A percentile compares a stretch with the other conserved stretches of the same genome.
Conservation (phyloP, 2,329 filamentous ascomycete species). For the Sclerotinia minor region DNA sequence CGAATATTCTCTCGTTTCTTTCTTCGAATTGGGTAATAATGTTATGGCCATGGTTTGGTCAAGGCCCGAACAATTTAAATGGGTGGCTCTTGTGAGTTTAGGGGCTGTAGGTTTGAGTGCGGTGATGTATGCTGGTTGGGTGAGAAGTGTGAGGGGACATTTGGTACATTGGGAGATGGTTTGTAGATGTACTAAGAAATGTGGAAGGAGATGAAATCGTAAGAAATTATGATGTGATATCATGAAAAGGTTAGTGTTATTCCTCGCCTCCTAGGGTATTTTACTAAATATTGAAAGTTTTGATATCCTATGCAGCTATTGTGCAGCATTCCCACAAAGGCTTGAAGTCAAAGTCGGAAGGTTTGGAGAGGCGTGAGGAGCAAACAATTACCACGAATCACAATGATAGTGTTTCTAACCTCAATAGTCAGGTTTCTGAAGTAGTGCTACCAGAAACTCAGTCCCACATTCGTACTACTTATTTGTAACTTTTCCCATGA, state of each 20-base stretch:
- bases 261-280: background rate
- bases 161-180: conserved; percentile 46
- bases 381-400: background rate
- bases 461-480: conserved; percentile 7
- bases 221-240: background rate
- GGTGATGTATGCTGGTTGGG: conserved; percentile 44
- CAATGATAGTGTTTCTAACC: background rate
- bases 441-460: background rate
- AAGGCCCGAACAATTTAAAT: conserved; percentile 44
- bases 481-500: background rate
- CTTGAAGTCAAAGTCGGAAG: background rate
- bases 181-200: conserved; percentile 26
- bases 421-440: background rate
- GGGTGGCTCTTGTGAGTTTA: conserved; percentile 44
- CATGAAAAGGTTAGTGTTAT: background rate
- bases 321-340: background rate
- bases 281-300: background rate
- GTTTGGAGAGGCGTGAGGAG: too few species aligned
- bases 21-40: conserved; percentile 46
- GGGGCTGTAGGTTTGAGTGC: conserved; percentile 41
- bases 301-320: background rate
- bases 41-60: conserved; percentile 44
- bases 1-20: conserved; percentile 45
- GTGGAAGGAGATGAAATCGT: conserved; percentile 7
- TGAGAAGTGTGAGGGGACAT: conserved; percentile 45